Evolutionary conservation across 805 yeast genomes (phyloP).

Genomic region (Suhomyces sp.): DNA sequence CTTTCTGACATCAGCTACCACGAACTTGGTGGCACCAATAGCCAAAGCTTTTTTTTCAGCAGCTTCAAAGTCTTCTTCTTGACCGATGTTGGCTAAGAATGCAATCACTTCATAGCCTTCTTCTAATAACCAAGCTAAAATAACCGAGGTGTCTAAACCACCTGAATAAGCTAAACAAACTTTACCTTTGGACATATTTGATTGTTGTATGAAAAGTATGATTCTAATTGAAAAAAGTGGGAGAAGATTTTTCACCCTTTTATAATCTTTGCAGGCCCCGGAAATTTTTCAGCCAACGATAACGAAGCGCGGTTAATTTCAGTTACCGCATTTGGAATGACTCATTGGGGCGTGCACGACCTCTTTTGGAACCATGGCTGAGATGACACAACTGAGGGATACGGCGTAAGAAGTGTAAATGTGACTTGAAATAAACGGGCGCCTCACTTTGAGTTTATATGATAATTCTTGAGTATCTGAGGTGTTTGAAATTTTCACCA

Average conservation of each 20-base stretch:
- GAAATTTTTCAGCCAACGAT: constrained; percentile 12
- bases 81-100: constrained; percentile 97
- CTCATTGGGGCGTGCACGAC: constrained; percentile 14
- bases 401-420: background rate
- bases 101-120: constrained; percentile 98
- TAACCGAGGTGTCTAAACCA: constrained; percentile 96
- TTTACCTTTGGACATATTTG: constrained; percentile 88
- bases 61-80: constrained; percentile 98
- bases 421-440: background rate
- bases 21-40: constrained; percentile 96
- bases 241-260: constrained; percentile 12
- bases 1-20: constrained; percentile 89
- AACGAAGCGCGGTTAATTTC: constrained; percentile 29
- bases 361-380: background rate
- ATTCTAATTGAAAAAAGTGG: background rate
- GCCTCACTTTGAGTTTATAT: background rate
- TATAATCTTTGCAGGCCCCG: constrained; percentile 11
- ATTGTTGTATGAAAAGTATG: background rate
- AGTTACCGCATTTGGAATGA: constrained; percentile 26
- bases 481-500: too few relatives aligned
- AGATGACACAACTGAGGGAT: background rate
- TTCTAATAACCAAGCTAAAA: constrained; percentile 96
- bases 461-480: too few relatives aligned
- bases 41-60: constrained; percentile 95
- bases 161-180: constrained; percentile 99